Evolutionary conservation across 257 asterid species (phyloP), one percentile per base, ranked within the genome.

Genomic region (Fraxinus cuspidata): DNA sequence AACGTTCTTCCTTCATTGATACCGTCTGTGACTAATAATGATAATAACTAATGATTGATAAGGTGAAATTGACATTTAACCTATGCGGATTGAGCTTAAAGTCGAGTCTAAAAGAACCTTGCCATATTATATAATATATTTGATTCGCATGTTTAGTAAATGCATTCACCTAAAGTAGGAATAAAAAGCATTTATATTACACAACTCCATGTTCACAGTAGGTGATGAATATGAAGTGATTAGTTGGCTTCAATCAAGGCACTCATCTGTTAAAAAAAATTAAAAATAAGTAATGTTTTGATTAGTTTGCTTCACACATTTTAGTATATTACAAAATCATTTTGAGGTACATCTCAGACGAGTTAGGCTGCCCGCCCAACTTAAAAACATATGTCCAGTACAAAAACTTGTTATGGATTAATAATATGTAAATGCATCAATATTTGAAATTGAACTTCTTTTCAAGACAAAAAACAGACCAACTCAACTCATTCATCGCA

Each of bases 211-310:
- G 56, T 38, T 81, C 34, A 68, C 67, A 56, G 79, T 63, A 71
- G 77, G 79, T 71, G n/a, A 28, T 78, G 15, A 44, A 1, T 23
- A 56, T 8, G 11, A 58, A 47, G 51, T 19, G 74, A 23, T 66
- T 19, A 64, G 79, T 67, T 25, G 56, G 79, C 89, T 71, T 78
- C 89, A 84, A 84, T 86, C 88, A 79, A 77, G 88, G 86, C 69
- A 79, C 80, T 80, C 23, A 76, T 70, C 79, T 66, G 81, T 56
- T 37, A 7, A 31, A 9, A 2, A 58, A 44, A 56, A 3, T 49
- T 19, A 75, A 25, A 69, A 69, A 70, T 23, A 66, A 78, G 35
- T 2, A 21, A 71, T 44, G 64, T 64, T 65, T 64, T 38, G 65
- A 37, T 70, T 78, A 80, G 77, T 82, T 82, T 71, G 77, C 78